Percentiles rank a stretch among this genome's conserved stretches.
Conservation (phyloP, 805 yeast species). For the Candida orba region DNA sequence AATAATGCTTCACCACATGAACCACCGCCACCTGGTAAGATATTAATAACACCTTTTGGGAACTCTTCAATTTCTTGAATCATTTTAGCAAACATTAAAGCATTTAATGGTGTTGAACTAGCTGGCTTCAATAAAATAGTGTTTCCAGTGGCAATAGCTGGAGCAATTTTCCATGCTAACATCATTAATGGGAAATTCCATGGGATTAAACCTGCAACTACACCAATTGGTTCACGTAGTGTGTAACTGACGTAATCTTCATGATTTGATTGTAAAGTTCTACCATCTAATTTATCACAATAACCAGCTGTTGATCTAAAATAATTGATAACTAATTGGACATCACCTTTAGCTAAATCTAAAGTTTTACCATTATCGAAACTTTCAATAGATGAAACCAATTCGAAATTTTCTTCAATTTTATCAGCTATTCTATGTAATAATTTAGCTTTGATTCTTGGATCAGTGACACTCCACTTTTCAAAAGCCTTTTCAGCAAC, state of each 20-base stretch:
- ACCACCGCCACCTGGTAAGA: constrained; percentile 68
- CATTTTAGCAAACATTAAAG: constrained; percentile 53
- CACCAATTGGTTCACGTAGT: constrained; percentile 69
- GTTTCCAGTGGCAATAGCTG: constrained; percentile 73
- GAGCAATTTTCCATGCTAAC: constrained; percentile 74
- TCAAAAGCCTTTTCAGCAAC: constrained; percentile 59
- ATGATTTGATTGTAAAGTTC: constrained; percentile 52
- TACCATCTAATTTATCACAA: constrained; percentile 62
- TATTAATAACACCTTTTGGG: constrained; percentile 70
- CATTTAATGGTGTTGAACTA: constrained; percentile 68
- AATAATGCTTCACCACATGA: constrained; percentile 65
- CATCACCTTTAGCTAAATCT: constrained; percentile 58
- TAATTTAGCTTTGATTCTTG: constrained; percentile 46
- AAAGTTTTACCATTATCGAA: constrained; percentile 74
- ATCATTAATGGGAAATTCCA: constrained; percentile 81
- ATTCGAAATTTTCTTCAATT: constrained; percentile 54
- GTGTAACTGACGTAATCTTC: constrained; percentile 56
- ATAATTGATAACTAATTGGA: constrained; percentile 52
- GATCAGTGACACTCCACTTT: constrained; percentile 54
- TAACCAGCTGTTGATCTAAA: constrained; percentile 67
- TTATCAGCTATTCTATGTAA: constrained; percentile 60
- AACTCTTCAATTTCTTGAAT: constrained; percentile 54
- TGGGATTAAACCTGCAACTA: constrained; percentile 77
- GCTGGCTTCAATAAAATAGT: constrained; percentile 69
- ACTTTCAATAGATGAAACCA: constrained; percentile 61